Evolutionary conservation across 345 rosid species (phyloP).

Genomic region (Eucalyptus marginata): DNA sequence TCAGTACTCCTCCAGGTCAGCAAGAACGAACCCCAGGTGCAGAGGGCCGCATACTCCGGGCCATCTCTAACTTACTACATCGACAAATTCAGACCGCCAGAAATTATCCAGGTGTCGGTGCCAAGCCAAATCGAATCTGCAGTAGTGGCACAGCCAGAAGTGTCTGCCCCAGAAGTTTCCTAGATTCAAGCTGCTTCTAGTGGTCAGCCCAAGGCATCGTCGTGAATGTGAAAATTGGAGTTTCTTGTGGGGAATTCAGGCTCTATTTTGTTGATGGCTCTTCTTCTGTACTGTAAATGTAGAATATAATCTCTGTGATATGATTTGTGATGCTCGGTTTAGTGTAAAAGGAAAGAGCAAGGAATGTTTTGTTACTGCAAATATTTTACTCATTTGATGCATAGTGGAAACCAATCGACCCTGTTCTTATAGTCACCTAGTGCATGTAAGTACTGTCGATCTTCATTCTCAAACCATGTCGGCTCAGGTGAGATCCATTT

Average conservation of each 20-base stretch:
- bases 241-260: neutral
- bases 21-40: constrained; percentile 34
- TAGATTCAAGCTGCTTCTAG: constrained; percentile 30
- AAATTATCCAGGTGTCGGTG: constrained; percentile 38
- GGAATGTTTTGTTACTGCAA: neutral
- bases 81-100: constrained; percentile 67
- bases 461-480: neutral
- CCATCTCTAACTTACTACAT: constrained; percentile 87
- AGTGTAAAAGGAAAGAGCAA: neutral
- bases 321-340: neutral
- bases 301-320: neutral
- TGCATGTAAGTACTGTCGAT: neutral
- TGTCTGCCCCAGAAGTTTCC: constrained; percentile 16
- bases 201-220: constrained; percentile 4
- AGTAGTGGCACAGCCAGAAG: constrained; percentile 10
- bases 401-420: neutral
- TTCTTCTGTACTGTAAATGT: neutral
- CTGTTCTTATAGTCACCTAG: neutral
- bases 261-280: neutral
- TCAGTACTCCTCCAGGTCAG: constrained; percentile 61
- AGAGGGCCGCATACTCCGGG: constrained; percentile 46
- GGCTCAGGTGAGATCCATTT: neutral
- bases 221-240: neutral
- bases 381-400: neutral
- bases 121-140: constrained; percentile 25